Evolutionary conservation across 495 filamentous ascomycete species (phyloP).

Genomic region (Lasiosphaeria miniovina): DNA sequence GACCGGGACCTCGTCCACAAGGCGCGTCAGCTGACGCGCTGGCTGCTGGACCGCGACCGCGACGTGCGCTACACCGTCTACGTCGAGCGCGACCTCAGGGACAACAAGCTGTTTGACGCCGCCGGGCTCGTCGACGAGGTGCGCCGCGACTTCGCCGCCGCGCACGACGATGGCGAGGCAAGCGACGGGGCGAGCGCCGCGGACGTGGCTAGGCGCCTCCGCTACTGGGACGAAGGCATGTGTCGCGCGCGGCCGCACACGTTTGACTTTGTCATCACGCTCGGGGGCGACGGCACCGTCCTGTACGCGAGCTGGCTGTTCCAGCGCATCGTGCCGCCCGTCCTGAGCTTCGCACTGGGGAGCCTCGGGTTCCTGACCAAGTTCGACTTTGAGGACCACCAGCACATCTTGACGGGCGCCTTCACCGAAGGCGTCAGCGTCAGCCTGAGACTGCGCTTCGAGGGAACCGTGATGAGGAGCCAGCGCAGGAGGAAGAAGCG

Average conservation of each 20-base stretch:
- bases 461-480: slow-evolving; percentile 90
- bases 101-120: slow-evolving; percentile 69
- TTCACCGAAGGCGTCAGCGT: slow-evolving; percentile 84
- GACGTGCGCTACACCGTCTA: slow-evolving; percentile 70
- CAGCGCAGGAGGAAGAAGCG: slow-evolving; percentile 42
- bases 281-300: slow-evolving; percentile 96
- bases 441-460: slow-evolving; percentile 84
- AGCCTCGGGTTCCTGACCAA: slow-evolving; percentile 95
- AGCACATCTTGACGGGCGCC: slow-evolving; percentile 64
- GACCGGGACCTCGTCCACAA: slow-evolving; percentile 77
- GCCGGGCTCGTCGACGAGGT: slow-evolving; percentile 54
- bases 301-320: slow-evolving; percentile 96
- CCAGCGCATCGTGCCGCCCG: slow-evolving; percentile 92
- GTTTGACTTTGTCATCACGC: slow-evolving; percentile 90
- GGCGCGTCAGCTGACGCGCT: slow-evolving; percentile 73
- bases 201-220: slow-evolving; percentile 57
- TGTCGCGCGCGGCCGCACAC: slow-evolving; percentile 74
- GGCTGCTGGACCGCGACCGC: slow-evolving; percentile 79
- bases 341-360: slow-evolving; percentile 85
- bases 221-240: slow-evolving; percentile 79
- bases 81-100: slow-evolving; percentile 70
- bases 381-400: slow-evolving; percentile 80
- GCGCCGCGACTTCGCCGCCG: slow-evolving; percentile 26
- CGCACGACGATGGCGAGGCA: slow-evolving; percentile 12
- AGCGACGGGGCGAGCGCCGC: slow-evolving; percentile 36